Evolutionary conservation across 2,329 filamentous ascomycete genomes (phyloP), one percentile per base, ranked within the genome.

Genomic region (Colletotrichum graminicola): DNA sequence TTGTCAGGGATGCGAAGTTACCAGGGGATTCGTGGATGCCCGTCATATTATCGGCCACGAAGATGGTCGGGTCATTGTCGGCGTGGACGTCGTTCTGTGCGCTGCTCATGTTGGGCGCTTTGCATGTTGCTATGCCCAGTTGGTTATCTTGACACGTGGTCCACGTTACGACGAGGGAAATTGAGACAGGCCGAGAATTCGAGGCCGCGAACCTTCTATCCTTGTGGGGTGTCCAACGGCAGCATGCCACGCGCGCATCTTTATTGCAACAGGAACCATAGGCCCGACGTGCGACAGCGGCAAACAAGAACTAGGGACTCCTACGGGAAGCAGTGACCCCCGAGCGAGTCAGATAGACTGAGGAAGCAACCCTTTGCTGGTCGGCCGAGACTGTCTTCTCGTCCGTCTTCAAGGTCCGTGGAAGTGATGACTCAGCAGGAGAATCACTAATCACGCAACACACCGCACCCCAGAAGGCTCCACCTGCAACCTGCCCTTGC

Each of bases 401-500:
- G 26, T 54, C 43, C 61, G 55, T 45, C 39, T 51, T 63, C 51
- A 43, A 2, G 11, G 11, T 12, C 18, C n/a, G 51, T 16, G 16
- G 6, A 7, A 6, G 5, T 4, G 66, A 67, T 72, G 65, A 72
- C 34, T 72, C 61, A 72, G 65, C 69, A 63, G 7, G 8, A 1
- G 2, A 26, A 34, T 63, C 59, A 72, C 59, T 72, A 64, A 72
- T 72, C 65, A 56, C 18, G 5, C 21, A 21, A 18, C n/a, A 57
- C 8, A n/a, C 34, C 21, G 32, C 18, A 45, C 57, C 57, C 57
- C 54, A 36, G 47, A 61, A 56, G 34, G 34, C 8, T 2, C 34
- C 34, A 52, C 64, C 64, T 61, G 51, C 51, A 43, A 34, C 57
- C 47, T 71, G 49, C 65, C 65, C 57, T 71, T 71, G 41, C 69